Conservation (phyloP, 2,329 filamentous ascomycete genomes). For the Claviceps digitariae region DNA sequence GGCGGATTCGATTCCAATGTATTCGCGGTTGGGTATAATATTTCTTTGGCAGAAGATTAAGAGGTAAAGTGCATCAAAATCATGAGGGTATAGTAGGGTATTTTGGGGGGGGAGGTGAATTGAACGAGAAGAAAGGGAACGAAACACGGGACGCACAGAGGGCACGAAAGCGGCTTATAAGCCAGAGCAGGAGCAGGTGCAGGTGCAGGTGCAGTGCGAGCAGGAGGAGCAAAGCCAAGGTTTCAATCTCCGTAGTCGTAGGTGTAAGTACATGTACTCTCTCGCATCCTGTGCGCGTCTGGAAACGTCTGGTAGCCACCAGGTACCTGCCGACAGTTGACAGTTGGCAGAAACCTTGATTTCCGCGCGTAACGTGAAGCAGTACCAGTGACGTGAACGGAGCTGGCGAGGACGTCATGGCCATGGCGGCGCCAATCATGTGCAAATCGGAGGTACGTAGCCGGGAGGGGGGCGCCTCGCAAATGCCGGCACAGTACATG, state of each 20-base stretch:
- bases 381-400: neutral
- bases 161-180: conserved; percentile 3
- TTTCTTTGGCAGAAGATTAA: conserved; percentile 3
- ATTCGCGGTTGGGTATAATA: conserved; percentile 11
- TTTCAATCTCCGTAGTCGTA: too few species aligned
- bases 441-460: conserved; percentile 4
- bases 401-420: conserved; percentile 22
- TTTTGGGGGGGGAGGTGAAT: conserved; percentile 1
- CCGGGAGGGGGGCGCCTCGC: too few species aligned
- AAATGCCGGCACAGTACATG: too few species aligned
- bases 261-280: too few species aligned
- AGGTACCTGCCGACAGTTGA: neutral
- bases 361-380: conserved; percentile 6
- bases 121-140: conserved; percentile 1
- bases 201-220: too few species aligned
- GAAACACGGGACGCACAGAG: neutral
- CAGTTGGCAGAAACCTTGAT: conserved; percentile 9
- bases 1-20: conserved; percentile 6
- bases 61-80: neutral
- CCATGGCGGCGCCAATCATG: conserved; percentile 4
- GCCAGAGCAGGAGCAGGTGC: neutral
- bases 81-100: too few species aligned
- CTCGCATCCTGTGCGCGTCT: too few species aligned
- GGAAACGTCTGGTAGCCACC: neutral
- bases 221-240: too few species aligned